These are phyloP conservation scores for Plantago major DNA, from an alignment of 257 asterid genomes.

Conservation along the genomic window DNA sequence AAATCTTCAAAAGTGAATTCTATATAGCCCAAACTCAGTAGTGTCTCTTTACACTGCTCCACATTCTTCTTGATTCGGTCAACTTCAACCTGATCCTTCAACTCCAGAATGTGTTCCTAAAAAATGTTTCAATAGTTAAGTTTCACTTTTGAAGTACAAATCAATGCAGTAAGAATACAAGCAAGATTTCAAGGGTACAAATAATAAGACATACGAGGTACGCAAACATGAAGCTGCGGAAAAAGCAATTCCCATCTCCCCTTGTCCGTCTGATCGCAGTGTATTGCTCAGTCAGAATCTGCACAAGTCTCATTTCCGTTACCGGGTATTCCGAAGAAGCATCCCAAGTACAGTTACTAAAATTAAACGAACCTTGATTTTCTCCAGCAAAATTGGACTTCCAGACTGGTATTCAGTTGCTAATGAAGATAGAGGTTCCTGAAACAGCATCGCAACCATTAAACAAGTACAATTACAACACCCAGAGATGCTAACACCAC, in stretches of 20 bases:
- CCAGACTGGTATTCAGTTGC: slow-evolving; percentile 79
- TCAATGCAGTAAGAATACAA: slow-evolving; percentile 7
- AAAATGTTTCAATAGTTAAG: slow-evolving; percentile 16
- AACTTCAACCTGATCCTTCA: slow-evolving; percentile 78
- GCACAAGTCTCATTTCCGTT: slow-evolving; percentile 19
- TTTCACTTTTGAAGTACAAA: slow-evolving; percentile 14
- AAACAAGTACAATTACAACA: slow-evolving; percentile 4
- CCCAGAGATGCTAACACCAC: neutral
- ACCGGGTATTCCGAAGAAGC: slow-evolving; percentile 20
- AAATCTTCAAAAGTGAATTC: slow-evolving; percentile 98
- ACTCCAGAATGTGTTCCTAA: slow-evolving; percentile 79
- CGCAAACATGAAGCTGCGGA: slow-evolving; percentile 95
- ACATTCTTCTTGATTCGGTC: slow-evolving; percentile 56
- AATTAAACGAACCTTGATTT: slow-evolving; percentile 61
- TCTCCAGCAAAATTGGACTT: slow-evolving; percentile 74
- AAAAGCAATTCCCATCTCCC: slow-evolving; percentile 98
- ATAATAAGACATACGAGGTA: slow-evolving; percentile 62
- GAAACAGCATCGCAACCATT: slow-evolving; percentile 23
- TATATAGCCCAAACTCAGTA: slow-evolving; percentile 77
- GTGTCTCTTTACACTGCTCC: slow-evolving; percentile 82
- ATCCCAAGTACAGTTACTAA: slow-evolving; percentile 9
- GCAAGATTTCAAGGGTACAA: slow-evolving; percentile 13
- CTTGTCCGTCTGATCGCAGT: slow-evolving; percentile 85
- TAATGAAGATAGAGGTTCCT: slow-evolving; percentile 86
- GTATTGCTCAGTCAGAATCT: slow-evolving; percentile 73